Conservation (phyloP, 2,329 filamentous ascomycete genomes). For the Coniochaeta sp. region DNA sequence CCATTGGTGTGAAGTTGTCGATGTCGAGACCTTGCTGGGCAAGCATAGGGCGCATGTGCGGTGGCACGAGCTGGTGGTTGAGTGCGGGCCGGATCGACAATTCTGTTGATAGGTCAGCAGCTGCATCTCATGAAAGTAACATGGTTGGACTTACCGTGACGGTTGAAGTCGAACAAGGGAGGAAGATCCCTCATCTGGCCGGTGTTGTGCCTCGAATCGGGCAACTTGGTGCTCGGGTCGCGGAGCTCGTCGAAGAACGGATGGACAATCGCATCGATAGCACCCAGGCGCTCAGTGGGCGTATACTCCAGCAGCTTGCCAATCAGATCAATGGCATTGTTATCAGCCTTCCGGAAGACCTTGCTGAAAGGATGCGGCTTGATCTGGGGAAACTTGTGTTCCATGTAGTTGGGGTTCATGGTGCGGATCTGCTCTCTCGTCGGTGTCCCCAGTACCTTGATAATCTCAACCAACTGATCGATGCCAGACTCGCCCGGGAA, state of each 20-base stretch:
- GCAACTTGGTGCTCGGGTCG: slow-evolving; percentile 83
- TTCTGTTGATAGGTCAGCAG: slow-evolving; percentile 49
- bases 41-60: slow-evolving; percentile 70
- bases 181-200: slow-evolving; percentile 77
- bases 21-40: slow-evolving; percentile 78
- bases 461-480: slow-evolving; percentile 97
- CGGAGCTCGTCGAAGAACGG: slow-evolving; percentile 97
- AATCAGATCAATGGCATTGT: slow-evolving; percentile 90
- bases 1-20: slow-evolving; percentile 84
- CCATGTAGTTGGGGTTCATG: slow-evolving; percentile 99
- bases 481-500: slow-evolving; percentile 99
- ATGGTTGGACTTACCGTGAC: slow-evolving; percentile 64
- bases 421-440: slow-evolving; percentile 97
- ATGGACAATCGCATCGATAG: slow-evolving; percentile 95
- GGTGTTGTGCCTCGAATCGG: slow-evolving; percentile 86
- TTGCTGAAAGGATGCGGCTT: slow-evolving; percentile 99
- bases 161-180: slow-evolving; percentile 84
- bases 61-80: slow-evolving; percentile 81
- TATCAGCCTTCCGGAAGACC: slow-evolving; percentile 95
- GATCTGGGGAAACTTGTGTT: slow-evolving; percentile 99
- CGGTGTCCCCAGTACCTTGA: slow-evolving; percentile 95
- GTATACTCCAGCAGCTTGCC: slow-evolving; percentile 93
- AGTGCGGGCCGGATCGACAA: slow-evolving; percentile 88
- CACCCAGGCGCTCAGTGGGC: slow-evolving; percentile 86
- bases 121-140: background rate